These are phyloP conservation scores for Metschnikowia picachoensis DNA, from an alignment of 805 yeast species.

Conservation along the genomic window DNA sequence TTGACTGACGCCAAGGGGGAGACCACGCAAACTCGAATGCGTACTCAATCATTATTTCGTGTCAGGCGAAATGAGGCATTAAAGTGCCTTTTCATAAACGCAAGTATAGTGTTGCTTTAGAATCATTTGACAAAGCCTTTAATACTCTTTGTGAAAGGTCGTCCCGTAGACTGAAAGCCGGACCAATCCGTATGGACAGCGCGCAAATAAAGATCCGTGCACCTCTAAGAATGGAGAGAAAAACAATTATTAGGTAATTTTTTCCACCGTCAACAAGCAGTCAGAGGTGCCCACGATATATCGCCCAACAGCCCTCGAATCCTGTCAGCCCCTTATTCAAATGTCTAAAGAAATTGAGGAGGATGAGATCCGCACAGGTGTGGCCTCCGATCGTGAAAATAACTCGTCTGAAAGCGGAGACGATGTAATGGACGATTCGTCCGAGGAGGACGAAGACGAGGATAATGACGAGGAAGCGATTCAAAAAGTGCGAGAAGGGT, in stretches of 20 bases:
- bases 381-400: slow-evolving; percentile 22
- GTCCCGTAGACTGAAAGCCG: too few relatives aligned
- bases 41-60: too few relatives aligned
- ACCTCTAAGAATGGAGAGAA: neutral
- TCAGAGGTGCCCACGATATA: slow-evolving; percentile 1
- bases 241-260: neutral
- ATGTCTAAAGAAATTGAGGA: slow-evolving; percentile 38
- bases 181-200: slow-evolving; percentile 3
- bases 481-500: slow-evolving; percentile 79
- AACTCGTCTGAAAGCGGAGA: slow-evolving; percentile 35
- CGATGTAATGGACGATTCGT: slow-evolving; percentile 57
- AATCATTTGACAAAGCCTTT: too few relatives aligned
- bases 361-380: slow-evolving; percentile 34
- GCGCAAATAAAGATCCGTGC: slow-evolving; percentile 5
- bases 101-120: too few relatives aligned
- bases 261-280: neutral
- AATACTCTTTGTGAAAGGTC: too few relatives aligned
- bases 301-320: neutral
- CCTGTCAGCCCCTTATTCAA: neutral
- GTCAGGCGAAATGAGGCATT: too few relatives aligned
- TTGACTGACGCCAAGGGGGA: too few relatives aligned
- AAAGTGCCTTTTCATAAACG: too few relatives aligned
- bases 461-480: slow-evolving; percentile 87
- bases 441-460: slow-evolving; percentile 88
- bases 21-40: too few relatives aligned